A percentile compares a stretch with the other conserved stretches of the same genome.
These are phyloP conservation scores for Hypomyces rosellus DNA, from an alignment of 2,329 filamentous ascomycete genomes.

Conservation along the genomic window DNA sequence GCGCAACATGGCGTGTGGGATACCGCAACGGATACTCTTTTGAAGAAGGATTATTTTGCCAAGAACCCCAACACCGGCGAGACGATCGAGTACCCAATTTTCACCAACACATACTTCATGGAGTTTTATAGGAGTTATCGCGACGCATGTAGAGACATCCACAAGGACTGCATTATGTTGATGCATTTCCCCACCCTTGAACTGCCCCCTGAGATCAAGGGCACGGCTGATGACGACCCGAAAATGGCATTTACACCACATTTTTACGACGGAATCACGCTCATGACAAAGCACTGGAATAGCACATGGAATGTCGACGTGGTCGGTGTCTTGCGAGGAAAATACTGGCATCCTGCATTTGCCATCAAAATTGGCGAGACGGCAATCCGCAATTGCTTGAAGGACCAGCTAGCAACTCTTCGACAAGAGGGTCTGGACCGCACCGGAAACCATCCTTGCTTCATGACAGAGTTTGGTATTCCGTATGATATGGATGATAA, in stretches of 20 bases:
- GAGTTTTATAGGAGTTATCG: slow-evolving; percentile 72
- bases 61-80: slow-evolving; percentile 70
- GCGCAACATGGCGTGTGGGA: slow-evolving; percentile 97
- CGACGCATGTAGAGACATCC: slow-evolving; percentile 66
- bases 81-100: slow-evolving; percentile 71
- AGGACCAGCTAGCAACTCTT: slow-evolving; percentile 77
- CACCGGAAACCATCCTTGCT: slow-evolving; percentile 79
- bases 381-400: slow-evolving; percentile 89
- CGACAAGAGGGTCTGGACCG: slow-evolving; percentile 81
- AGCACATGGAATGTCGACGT: slow-evolving; percentile 96
- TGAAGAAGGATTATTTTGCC: slow-evolving; percentile 83
- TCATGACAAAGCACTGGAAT: slow-evolving; percentile 99
- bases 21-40: slow-evolving; percentile 63
- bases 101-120: slow-evolving; percentile 90
- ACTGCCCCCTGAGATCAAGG: slow-evolving; percentile 82
- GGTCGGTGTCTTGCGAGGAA: slow-evolving; percentile 81
- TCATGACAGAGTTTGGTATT: slow-evolving; percentile 94
- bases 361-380: slow-evolving; percentile 89
- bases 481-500: slow-evolving; percentile 99
- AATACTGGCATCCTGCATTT: slow-evolving; percentile 82
- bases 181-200: slow-evolving; percentile 91
- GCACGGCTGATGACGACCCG: slow-evolving; percentile 79
- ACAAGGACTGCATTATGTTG: slow-evolving; percentile 77
- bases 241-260: slow-evolving; percentile 91
- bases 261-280: slow-evolving; percentile 92